Conservation (phyloP, 768 basidiomycete species). For the Antrodiella citrinella region DNA sequence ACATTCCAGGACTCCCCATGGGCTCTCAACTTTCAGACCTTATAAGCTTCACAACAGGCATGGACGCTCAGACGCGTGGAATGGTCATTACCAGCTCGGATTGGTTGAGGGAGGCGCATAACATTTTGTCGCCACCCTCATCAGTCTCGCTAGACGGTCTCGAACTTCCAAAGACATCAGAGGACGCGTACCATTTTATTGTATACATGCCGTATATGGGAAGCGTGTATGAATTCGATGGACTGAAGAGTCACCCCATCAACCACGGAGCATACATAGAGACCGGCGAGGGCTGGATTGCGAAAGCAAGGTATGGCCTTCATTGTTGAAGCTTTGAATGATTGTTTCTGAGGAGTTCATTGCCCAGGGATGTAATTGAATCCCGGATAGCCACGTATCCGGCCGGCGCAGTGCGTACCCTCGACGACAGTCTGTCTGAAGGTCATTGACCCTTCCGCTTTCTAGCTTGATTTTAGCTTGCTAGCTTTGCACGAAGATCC, state of each 20-base stretch:
- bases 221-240: conserved; percentile 88
- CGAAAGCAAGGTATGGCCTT: conserved; percentile 56
- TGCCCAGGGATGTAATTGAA: conserved; percentile 82
- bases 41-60: conserved; percentile 67
- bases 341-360: background rate
- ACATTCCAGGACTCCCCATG: conserved; percentile 55
- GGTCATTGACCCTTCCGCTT: background rate
- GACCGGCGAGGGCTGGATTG: conserved; percentile 74
- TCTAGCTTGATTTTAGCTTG: conserved; percentile 85
- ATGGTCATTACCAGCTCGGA: conserved; percentile 75
- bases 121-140: conserved; percentile 85
- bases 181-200: conserved; percentile 96
- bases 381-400: conserved; percentile 88
- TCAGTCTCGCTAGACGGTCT: conserved; percentile 84
- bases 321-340: no score
- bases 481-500: conserved; percentile 82
- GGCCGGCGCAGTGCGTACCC: conserved; percentile 63
- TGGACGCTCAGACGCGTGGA: conserved; percentile 84
- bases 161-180: conserved; percentile 50
- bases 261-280: conserved; percentile 70
- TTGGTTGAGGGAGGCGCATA: conserved; percentile 81
- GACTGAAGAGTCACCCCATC: conserved; percentile 72
- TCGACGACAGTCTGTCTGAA: background rate
- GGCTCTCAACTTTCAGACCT: conserved; percentile 69
- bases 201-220: conserved; percentile 86